phyloP scores from a whole-genome alignment of 2,329 filamentous ascomycete genomes.

The Emmonsiellopsis sp. region DNA sequence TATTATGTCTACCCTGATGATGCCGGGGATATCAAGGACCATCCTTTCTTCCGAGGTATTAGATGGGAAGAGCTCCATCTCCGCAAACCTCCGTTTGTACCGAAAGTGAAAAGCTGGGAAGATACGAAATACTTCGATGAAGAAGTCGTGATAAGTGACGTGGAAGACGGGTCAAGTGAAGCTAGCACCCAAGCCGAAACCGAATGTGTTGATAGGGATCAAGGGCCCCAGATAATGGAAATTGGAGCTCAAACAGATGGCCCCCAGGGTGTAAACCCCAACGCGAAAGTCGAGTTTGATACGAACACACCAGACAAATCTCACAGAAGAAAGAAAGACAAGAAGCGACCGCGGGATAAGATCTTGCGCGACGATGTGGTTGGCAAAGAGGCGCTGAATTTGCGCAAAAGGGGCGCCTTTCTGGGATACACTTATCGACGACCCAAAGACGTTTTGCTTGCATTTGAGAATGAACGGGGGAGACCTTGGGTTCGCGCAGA shows the following conservation, averaged over 20 bases:
- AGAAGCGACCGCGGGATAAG: slow-evolving; percentile 74
- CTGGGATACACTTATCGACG: slow-evolving; percentile 77
- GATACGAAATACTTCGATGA: slow-evolving; percentile 90
- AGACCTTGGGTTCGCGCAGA: slow-evolving; percentile 14
- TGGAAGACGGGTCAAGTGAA: slow-evolving; percentile 37
- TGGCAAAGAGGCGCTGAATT: slow-evolving; percentile 60
- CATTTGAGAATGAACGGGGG: slow-evolving; percentile 26
- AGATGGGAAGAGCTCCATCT: slow-evolving; percentile 68
- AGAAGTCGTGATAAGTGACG: slow-evolving; percentile 55
- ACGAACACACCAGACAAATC: slow-evolving; percentile 36
- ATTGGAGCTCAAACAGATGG: not conserved
- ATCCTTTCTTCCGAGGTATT: slow-evolving; percentile 75
- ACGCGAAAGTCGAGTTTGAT: slow-evolving; percentile 17
- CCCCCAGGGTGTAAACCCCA: not conserved
- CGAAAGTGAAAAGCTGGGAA: slow-evolving; percentile 56
- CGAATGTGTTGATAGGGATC: not conserved
- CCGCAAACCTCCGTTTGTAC: slow-evolving; percentile 68
- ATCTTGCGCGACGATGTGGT: slow-evolving; percentile 65
- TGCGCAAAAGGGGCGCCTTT: slow-evolving; percentile 76
- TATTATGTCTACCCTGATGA: slow-evolving; percentile 74
- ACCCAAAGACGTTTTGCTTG: slow-evolving; percentile 28
- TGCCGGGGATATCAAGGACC: slow-evolving; percentile 79
- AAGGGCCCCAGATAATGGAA: not conserved
- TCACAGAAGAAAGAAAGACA: slow-evolving; percentile 50
- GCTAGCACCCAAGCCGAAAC: not conserved